Evolutionary conservation across 371 early-diverging fungal genomes (phyloP).

Genomic region (Mucor irregularis): DNA sequence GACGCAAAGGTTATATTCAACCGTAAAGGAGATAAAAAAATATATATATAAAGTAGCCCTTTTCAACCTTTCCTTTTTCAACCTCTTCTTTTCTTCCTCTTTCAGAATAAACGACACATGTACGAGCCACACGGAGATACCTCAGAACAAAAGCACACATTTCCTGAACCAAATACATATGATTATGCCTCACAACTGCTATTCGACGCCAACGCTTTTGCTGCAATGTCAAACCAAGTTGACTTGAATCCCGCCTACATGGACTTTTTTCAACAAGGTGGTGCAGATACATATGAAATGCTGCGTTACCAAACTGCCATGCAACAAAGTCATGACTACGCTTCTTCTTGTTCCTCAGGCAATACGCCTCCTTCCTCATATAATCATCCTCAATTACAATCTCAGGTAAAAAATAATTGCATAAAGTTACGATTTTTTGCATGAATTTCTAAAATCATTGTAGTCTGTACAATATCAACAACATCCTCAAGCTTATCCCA

Average conservation of each 20-base stretch:
- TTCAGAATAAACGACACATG: not conserved
- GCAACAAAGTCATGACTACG: conserved; percentile 22
- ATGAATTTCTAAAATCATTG: not conserved
- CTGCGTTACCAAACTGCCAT: conserved; percentile 20
- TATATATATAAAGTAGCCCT: no score
- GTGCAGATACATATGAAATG: conserved; percentile 17
- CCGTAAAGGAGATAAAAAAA: no score
- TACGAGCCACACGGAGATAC: conserved; percentile 20
- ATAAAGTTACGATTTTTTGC: not conserved
- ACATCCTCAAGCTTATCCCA: conserved; percentile 9
- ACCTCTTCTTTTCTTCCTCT: not conserved
- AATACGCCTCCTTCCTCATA: conserved; percentile 8
- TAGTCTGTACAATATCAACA: not conserved
- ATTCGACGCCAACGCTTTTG: conserved; percentile 23
- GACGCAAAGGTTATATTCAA: not conserved
- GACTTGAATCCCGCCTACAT: conserved; percentile 12
- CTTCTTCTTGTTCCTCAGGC: conserved; percentile 17
- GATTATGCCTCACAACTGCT: conserved; percentile 22
- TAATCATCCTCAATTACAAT: conserved; percentile 4
- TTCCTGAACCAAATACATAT: conserved; percentile 22
- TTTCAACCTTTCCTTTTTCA: not conserved
- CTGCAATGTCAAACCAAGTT: conserved; percentile 14
- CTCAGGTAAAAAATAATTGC: not conserved
- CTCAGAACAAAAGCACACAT: conserved; percentile 13
- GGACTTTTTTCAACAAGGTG: conserved; percentile 11